phyloP scores from a whole-genome alignment of 2,329 filamentous ascomycete genomes.

The Aspergillus thermomutatus region DNA sequence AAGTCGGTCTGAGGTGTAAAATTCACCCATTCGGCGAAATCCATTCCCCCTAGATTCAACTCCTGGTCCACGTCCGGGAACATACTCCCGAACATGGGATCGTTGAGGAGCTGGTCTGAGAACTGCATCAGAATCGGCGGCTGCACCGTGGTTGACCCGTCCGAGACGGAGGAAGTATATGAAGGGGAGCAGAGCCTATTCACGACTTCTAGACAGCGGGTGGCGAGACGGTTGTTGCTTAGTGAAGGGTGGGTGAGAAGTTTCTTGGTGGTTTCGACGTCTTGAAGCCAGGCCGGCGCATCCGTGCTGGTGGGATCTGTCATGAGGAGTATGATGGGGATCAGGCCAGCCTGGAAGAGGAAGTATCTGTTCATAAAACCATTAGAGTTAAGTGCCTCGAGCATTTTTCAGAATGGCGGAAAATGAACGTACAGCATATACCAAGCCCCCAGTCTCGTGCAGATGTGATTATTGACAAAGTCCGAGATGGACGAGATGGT shows the following conservation, averaged over 20 bases:
- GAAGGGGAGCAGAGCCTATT: slow-evolving; percentile 36
- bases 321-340: slow-evolving; percentile 43
- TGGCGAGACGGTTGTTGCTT: slow-evolving; percentile 38
- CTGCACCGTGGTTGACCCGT: slow-evolving; percentile 14
- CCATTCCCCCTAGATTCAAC: slow-evolving; percentile 30
- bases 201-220: slow-evolving; percentile 38
- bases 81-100: slow-evolving; percentile 33
- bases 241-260: slow-evolving; percentile 39
- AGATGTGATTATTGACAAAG: slow-evolving; percentile 39
- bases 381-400: neutral
- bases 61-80: slow-evolving; percentile 34
- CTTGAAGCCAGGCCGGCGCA: slow-evolving; percentile 35
- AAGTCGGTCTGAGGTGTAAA: slow-evolving; percentile 26
- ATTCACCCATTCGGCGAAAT: slow-evolving; percentile 41
- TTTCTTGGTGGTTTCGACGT: slow-evolving; percentile 39
- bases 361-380: slow-evolving; percentile 31
- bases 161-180: slow-evolving; percentile 14
- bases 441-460: slow-evolving; percentile 42
- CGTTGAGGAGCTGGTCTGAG: slow-evolving; percentile 34
- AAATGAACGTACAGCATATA: slow-evolving; percentile 38
- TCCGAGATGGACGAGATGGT: slow-evolving; percentile 42
- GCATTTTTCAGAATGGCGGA: neutral
- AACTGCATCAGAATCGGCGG: slow-evolving; percentile 34
- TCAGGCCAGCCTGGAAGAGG: slow-evolving; percentile 45
- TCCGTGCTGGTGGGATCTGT: slow-evolving; percentile 39